Evolutionary conservation across 108 stramenopile genomes (phyloP), one percentile per base, ranked within the genome.

Genomic region (Fistulifera solaris): DNA sequence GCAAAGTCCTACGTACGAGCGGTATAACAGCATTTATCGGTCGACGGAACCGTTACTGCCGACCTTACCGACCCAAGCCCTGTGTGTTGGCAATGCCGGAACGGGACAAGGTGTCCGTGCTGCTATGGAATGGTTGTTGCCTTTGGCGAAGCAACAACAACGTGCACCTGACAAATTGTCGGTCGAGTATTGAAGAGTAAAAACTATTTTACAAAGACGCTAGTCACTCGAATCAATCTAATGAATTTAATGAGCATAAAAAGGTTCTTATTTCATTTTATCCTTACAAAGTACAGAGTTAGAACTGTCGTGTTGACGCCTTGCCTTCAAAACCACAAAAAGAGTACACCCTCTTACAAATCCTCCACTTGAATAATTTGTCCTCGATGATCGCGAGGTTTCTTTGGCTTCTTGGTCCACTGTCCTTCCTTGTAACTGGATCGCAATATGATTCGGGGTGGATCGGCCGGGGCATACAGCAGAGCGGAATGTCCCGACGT

Each of bases 111-210:
- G 87, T 16, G 77, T 89, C 1, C 65, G 63, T 13, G 55, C 75
- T 23, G 79, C 87, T n/a, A 75, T 89, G 67, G 83, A 85, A 61
- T 85, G 80, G 80, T 48, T 81, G 17, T 68, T 81, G 18, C 71
- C 71, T 5, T 23, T 72, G 48, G 67, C 76, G 25, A 72, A 72
- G 43, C 70, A 62, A 58, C 76, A 77, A 48, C 54, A 61, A 48
- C 59, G 61, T 46, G 10, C 35, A 19, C 58, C 48, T 12, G 58
- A 48, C 6, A 4, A 11, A 45, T 4, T 5, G 21, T 45, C 44
- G 21, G 44, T 11, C 4, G 44, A 8, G 31, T n/a, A n/a, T n/a
- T n/a, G n/a, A n/a, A n/a, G n/a, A n/a, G n/a, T n/a, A n/a, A n/a
- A n/a, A n/a, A n/a, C n/a, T n/a, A n/a, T n/a, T n/a, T n/a, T n/a